phyloP scores from a whole-genome alignment of 225 moss, liverwort and hornwort genomes.

The Sphagnum tenellum region DNA sequence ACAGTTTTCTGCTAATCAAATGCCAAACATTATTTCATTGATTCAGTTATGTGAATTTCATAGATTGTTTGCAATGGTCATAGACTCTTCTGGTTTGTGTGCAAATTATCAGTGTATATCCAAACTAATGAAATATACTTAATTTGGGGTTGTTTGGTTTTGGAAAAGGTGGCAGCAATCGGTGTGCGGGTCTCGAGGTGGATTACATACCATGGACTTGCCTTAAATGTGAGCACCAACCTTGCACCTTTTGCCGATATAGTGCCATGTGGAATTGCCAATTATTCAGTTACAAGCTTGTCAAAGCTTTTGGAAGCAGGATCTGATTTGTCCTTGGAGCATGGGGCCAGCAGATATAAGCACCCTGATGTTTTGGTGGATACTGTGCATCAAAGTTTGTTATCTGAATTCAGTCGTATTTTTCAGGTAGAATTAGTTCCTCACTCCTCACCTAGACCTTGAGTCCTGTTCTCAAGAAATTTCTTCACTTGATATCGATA shows the following conservation, averaged over 20 bases:
- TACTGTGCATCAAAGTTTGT: constrained; percentile 32
- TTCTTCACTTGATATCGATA: too few relatives aligned
- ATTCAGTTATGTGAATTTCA: too few relatives aligned
- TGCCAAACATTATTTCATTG: too few relatives aligned
- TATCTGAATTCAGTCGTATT: constrained; percentile 36
- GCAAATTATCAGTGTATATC: too few relatives aligned
- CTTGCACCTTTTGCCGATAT: constrained; percentile 63
- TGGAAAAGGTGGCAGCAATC: constrained; percentile 69
- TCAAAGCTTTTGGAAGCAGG: constrained; percentile 28
- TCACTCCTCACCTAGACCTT: background rate
- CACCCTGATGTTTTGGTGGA: constrained; percentile 18
- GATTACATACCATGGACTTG: constrained; percentile 89
- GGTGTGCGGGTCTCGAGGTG: constrained; percentile 78
- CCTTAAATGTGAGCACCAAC: constrained; percentile 72
- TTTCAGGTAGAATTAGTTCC: constrained; percentile 35
- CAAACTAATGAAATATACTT: too few relatives aligned
- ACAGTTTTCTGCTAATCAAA: too few relatives aligned
- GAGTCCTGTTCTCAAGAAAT: too few relatives aligned
- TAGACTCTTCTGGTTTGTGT: too few relatives aligned
- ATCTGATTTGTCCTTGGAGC: background rate
- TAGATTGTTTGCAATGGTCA: too few relatives aligned
- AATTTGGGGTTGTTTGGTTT: background rate
- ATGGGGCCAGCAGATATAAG: background rate
- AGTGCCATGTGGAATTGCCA: constrained; percentile 70
- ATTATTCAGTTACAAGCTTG: constrained; percentile 66